Conservation (phyloP, 768 basidiomycete genomes). For the Lactarius akahatsu region DNA sequence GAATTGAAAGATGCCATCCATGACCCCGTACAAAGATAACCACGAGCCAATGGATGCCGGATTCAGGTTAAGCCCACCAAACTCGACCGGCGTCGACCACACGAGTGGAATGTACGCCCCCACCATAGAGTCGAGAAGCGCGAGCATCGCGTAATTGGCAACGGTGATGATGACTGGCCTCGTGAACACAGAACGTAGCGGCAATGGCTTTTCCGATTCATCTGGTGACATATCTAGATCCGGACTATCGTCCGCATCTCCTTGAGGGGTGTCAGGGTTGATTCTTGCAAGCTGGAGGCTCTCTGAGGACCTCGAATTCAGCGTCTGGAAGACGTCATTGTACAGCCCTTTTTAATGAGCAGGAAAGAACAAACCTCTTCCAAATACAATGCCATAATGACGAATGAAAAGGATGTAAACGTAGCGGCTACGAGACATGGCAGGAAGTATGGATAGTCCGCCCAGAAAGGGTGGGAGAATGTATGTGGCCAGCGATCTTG, state of each 20-base stretch:
- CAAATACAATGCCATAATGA: background rate
- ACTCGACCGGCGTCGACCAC: constrained; percentile 36
- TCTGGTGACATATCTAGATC: background rate
- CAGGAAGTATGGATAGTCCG: constrained; percentile 31
- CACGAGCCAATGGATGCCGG: constrained; percentile 41
- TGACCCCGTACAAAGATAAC: constrained; percentile 38
- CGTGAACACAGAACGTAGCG: constrained; percentile 35
- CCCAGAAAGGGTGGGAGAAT: constrained; percentile 29
- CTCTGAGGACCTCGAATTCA: background rate
- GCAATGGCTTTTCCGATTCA: constrained; percentile 15
- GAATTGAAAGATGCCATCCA: constrained; percentile 41
- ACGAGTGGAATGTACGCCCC: constrained; percentile 48
- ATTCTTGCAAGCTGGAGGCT: background rate
- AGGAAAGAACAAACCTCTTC: background rate
- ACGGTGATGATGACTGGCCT: constrained; percentile 41
- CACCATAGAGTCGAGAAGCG: constrained; percentile 43
- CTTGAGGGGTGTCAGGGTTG: background rate
- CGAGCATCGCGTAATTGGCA: constrained; percentile 43
- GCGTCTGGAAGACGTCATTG: background rate
- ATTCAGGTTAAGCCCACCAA: constrained; percentile 35
- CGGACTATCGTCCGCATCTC: background rate
- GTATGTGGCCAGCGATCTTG: constrained; percentile 25
- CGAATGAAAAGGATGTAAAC: background rate
- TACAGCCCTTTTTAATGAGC: background rate
- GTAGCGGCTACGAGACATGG: constrained; percentile 22